A percentile compares a stretch with the other conserved stretches of the same genome.
Conservation (phyloP, 306 rosid species). For the Castanea mollissima region DNA sequence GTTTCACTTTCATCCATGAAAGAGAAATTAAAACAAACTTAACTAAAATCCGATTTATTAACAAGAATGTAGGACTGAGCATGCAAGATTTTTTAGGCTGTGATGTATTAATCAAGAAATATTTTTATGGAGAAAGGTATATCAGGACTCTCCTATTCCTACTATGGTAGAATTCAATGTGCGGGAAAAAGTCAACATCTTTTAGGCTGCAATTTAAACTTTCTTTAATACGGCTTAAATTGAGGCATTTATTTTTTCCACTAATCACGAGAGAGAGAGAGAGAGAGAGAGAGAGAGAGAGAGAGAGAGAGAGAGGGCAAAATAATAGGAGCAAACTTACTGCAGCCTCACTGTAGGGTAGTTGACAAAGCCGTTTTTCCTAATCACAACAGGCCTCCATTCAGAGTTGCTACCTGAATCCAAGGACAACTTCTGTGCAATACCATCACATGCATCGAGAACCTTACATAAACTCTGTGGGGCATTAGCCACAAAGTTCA, state of each 20-base stretch:
- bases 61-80: background rate
- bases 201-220: background rate
- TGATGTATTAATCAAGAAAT: background rate
- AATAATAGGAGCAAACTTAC: slow-evolving; percentile 53
- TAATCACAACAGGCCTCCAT: slow-evolving; percentile 74
- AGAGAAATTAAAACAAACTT: background rate
- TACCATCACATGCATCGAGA: slow-evolving; percentile 73
- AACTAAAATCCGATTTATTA: background rate
- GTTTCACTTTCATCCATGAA: background rate
- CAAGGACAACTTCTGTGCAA: slow-evolving; percentile 45
- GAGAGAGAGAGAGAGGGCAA: background rate
- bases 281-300: background rate
- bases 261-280: background rate
- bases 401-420: slow-evolving; percentile 72
- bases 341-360: slow-evolving; percentile 80
- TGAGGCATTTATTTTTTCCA: background rate
- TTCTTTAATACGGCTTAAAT: background rate
- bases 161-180: background rate
- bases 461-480: slow-evolving; percentile 61
- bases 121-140: background rate
- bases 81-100: background rate
- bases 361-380: slow-evolving; percentile 68
- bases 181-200: background rate
- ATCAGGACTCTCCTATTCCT: background rate
- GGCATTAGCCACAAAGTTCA: slow-evolving; percentile 67